A percentile compares a stretch with the other conserved stretches of the same genome.
Evolutionary conservation across 768 basidiomycete species (phyloP).

Genomic region (Russula sp.): DNA sequence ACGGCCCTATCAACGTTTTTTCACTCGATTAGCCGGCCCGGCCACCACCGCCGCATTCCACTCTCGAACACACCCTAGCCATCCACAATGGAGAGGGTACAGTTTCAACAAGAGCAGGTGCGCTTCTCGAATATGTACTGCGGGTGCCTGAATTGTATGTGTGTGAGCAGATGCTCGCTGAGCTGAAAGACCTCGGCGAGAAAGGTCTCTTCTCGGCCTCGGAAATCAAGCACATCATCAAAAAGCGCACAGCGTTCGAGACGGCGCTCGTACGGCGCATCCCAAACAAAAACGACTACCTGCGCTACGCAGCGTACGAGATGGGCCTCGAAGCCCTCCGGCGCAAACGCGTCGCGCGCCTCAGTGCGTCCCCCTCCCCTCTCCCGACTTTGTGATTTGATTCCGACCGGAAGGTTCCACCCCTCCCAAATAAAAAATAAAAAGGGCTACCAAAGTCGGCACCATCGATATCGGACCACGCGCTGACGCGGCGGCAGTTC

Average conservation of each 20-base stretch:
- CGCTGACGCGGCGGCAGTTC: conserved; percentile 77
- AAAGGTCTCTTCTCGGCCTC: conserved; percentile 79
- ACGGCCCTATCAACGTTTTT: not conserved
- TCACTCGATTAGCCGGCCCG: conserved; percentile 3
- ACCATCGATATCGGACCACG: conserved; percentile 74
- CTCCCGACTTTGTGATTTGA: not conserved
- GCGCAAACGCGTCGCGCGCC: conserved; percentile 62
- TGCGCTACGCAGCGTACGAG: conserved; percentile 90
- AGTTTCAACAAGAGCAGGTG: conserved; percentile 90
- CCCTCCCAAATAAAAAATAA: not conserved
- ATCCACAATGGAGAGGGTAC: conserved; percentile 78
- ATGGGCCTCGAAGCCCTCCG: conserved; percentile 81
- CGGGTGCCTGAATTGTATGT: no score
- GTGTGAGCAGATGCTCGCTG: conserved; percentile 69
- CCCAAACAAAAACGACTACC: conserved; percentile 80
- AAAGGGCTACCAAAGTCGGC: conserved; percentile 28
- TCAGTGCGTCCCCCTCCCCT: conserved; percentile 44
- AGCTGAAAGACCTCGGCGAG: conserved; percentile 88
- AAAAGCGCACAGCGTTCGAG: conserved; percentile 79
- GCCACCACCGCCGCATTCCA: not conserved
- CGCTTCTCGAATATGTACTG: not conserved
- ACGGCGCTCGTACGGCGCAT: conserved; percentile 75
- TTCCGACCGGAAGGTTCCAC: not conserved
- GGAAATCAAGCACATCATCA: conserved; percentile 82
- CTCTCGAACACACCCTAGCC: not conserved